A percentile compares a stretch with the other conserved stretches of the same genome.
Conservation (phyloP, 345 rosid species). For the Odontarrhena argentea region DNA sequence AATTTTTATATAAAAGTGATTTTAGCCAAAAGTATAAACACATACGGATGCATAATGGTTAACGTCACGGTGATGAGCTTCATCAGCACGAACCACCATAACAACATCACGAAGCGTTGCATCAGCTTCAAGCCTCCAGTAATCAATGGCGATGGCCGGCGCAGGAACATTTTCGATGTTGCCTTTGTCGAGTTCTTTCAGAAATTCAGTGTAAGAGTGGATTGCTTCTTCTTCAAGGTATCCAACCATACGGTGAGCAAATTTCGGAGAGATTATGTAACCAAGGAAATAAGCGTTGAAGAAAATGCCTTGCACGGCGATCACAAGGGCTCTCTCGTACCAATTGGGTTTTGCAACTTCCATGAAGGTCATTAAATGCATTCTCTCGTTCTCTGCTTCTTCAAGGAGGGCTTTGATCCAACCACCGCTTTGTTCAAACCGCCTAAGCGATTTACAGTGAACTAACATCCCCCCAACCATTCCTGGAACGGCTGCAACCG, state of each 20-base stretch:
- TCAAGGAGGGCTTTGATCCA: slow-evolving; percentile 78
- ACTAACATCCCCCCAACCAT: slow-evolving; percentile 80
- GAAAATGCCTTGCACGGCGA: slow-evolving; percentile 70
- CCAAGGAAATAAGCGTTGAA: slow-evolving; percentile 78
- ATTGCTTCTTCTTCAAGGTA: slow-evolving; percentile 93
- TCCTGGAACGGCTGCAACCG: slow-evolving; percentile 82
- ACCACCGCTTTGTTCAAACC: slow-evolving; percentile 78
- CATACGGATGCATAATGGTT: slow-evolving; percentile 81
- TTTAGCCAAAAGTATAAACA: not conserved
- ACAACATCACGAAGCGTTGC: slow-evolving; percentile 78
- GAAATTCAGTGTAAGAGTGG: slow-evolving; percentile 74
- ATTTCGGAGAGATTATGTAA: slow-evolving; percentile 69
- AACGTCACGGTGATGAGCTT: slow-evolving; percentile 83
- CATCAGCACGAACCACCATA: slow-evolving; percentile 69
- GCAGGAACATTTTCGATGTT: slow-evolving; percentile 72
- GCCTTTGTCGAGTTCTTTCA: slow-evolving; percentile 72
- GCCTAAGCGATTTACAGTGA: slow-evolving; percentile 67
- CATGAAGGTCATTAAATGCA: slow-evolving; percentile 94
- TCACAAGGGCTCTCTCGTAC: slow-evolving; percentile 73
- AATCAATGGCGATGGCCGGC: slow-evolving; percentile 74
- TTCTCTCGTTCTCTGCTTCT: slow-evolving; percentile 86
- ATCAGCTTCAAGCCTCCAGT: slow-evolving; percentile 61
- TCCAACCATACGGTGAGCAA: slow-evolving; percentile 77
- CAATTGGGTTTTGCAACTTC: slow-evolving; percentile 67
- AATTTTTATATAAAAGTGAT: not conserved